These are phyloP conservation scores for Poronia punctata DNA, from an alignment of 495 filamentous ascomycete species.

Conservation along the genomic window DNA sequence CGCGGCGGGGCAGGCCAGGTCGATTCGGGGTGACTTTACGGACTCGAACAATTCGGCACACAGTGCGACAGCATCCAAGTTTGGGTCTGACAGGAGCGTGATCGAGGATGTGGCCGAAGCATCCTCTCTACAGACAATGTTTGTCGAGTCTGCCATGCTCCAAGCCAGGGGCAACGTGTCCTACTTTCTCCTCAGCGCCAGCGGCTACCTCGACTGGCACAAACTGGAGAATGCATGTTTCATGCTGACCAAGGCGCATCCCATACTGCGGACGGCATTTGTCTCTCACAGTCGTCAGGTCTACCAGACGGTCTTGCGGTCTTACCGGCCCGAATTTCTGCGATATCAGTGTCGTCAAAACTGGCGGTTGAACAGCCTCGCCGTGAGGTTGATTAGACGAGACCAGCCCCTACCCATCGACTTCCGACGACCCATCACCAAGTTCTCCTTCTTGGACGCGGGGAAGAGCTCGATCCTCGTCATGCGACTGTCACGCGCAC, in stretches of 20 bases:
- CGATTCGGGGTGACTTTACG: conserved; percentile 12
- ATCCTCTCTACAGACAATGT: conserved; percentile 35
- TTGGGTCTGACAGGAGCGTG: conserved; percentile 26
- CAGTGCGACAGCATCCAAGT: conserved; percentile 27
- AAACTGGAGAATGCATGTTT: conserved; percentile 38
- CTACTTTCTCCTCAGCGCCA: conserved; percentile 38
- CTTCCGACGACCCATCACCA: conserved; percentile 37
- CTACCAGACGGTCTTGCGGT: conserved; percentile 38
- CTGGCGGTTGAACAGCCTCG: conserved; percentile 31
- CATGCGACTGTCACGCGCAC: conserved; percentile 38
- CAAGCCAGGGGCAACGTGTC: conserved; percentile 33
- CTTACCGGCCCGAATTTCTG: conserved; percentile 32
- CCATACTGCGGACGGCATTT: conserved; percentile 40
- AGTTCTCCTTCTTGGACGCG: conserved; percentile 40
- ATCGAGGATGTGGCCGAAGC: conserved; percentile 39
- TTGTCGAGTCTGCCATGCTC: conserved; percentile 42
- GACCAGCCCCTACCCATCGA: conserved; percentile 30
- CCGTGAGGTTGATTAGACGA: conserved; percentile 34
- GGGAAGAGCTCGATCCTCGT: conserved; percentile 39
- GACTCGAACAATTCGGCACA: conserved; percentile 2
- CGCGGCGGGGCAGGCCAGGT: conserved; percentile 16
- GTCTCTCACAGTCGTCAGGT: conserved; percentile 34
- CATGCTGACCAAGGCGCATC: conserved; percentile 32
- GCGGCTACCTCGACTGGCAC: conserved; percentile 31
- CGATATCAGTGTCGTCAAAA: conserved; percentile 34